Base-by-base conservation (phyloP, 805 yeast species). In the Candida chilensis region DNA sequence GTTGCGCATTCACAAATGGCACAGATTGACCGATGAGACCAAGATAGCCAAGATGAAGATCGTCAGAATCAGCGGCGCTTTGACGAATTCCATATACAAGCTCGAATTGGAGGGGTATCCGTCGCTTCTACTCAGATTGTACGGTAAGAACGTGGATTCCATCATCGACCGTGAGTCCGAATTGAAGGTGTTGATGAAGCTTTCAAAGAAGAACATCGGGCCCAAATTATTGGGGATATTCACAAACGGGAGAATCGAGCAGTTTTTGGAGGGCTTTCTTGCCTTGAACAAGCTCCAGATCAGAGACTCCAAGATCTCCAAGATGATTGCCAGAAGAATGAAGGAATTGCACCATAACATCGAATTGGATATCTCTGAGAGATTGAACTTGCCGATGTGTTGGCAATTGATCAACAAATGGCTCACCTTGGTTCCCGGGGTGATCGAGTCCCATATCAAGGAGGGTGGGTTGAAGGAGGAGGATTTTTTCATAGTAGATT, bases 291-390 rank as follows among this genome's bases (percentile, higher is more conserved):
- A 74, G 39, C 65, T 71, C 5, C 85, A 84, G 41, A 72, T 92
- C 30, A 67, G 94, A 49, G 76, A 77, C 38, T 76, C 85, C 37
- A 78, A 75, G 17, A 77, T 83, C 13, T 74, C 87, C 28, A 77
- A 79, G 39, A 81, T 84, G 63, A 79, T 92, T 39, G 96, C 95
- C 10, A 76, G 95, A 62, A 78, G 98, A 61, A 92, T 92, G 97
- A 80, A 88, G 47, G 96, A 92, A 42, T 65, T 92, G 33, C 98
- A 92, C 48, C 67, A 66, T 33, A 88, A 90, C 44, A 77, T 92
- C 14, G 74, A 72, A 10, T 57, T 92, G 31, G 67, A 72, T 15
- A 50, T 54, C 3, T 57, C 56, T 3, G 96, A 87, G 44, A 58
- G 63, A 27, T 50, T 48, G 5, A 49, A 49, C 10, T 82, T 92